These are phyloP conservation scores for Taphrina flavorubra DNA, from an alignment of 1,139 yeast species.

Conservation along the genomic window DNA sequence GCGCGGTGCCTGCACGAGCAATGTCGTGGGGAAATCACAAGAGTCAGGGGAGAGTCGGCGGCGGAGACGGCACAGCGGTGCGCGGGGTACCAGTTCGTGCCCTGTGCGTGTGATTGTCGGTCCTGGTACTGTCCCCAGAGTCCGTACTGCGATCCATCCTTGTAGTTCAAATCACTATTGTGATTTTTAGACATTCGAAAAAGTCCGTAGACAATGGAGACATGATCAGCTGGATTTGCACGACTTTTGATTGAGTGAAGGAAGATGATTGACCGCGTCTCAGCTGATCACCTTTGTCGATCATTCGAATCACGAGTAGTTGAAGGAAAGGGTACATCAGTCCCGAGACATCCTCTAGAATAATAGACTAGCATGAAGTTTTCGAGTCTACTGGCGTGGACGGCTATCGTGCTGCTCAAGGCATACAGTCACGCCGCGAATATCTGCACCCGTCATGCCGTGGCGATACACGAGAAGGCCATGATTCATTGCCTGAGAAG, in stretches of 20 bases:
- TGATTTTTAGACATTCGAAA: too few species aligned
- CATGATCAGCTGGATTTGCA: too few species aligned
- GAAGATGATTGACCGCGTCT: too few species aligned
- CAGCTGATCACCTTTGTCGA: too few species aligned
- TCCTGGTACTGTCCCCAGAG: constrained; percentile 16
- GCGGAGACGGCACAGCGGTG: neutral
- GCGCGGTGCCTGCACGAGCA: constrained; percentile 5
- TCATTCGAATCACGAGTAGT: too few species aligned
- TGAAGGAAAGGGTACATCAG: too few species aligned
- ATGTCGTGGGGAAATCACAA: neutral
- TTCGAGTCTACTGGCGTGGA: too few species aligned
- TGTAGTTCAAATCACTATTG: too few species aligned
- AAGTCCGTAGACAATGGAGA: too few species aligned
- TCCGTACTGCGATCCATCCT: neutral
- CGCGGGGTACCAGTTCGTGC: neutral
- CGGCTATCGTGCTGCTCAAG: too few species aligned
- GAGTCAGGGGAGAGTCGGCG: neutral
- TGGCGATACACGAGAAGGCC: neutral
- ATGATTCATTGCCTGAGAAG: neutral
- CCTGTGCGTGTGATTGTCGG: constrained; percentile 10
- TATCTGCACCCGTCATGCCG: neutral
- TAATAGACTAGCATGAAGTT: neutral
- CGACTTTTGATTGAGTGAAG: too few species aligned
- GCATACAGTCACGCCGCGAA: neutral
- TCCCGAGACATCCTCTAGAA: too few species aligned